Percentiles rank a stretch among this genome's conserved stretches.
Conservation (phyloP, 2,329 filamentous ascomycete species). For the Ophiocordyceps polyrhachis-furcata region DNA sequence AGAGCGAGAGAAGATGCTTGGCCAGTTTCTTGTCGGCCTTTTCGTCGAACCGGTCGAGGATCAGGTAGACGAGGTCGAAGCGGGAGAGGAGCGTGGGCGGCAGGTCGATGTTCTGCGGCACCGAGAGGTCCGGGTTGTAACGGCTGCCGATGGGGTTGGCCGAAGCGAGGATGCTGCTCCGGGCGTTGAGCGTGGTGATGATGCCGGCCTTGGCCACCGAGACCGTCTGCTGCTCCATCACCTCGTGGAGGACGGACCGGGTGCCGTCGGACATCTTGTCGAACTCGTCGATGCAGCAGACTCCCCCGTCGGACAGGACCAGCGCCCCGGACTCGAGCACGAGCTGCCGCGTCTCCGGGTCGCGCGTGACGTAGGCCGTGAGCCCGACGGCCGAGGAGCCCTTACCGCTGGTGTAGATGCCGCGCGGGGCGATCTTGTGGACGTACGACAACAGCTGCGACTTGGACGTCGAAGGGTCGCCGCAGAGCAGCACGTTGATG, state of each 20-base stretch:
- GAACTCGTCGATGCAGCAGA: constrained; percentile 97
- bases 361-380: constrained; percentile 90
- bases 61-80: constrained; percentile 97
- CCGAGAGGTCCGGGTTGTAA: constrained; percentile 91
- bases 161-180: constrained; percentile 86
- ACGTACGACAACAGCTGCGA: constrained; percentile 98
- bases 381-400: constrained; percentile 94
- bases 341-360: constrained; percentile 96
- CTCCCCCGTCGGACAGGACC: constrained; percentile 93
- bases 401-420: constrained; percentile 95
- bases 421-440: constrained; percentile 82
- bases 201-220: constrained; percentile 98
- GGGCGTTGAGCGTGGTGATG: constrained; percentile 88
- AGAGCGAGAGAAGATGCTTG: constrained; percentile 84
- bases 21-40: constrained; percentile 75
- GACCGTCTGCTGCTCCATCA: constrained; percentile 99
- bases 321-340: constrained; percentile 96
- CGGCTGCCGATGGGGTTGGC: constrained; percentile 90
- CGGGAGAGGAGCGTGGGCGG: constrained; percentile 97
- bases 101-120: constrained; percentile 96
- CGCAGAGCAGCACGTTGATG: constrained; percentile 97
- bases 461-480: constrained; percentile 91
- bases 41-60: constrained; percentile 93
- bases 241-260: constrained; percentile 97
- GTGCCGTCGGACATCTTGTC: constrained; percentile 99